A percentile compares a stretch with the other conserved stretches of the same genome.
phyloP scores from a whole-genome alignment of 306 rosid genomes.

The Rosa lucieae region DNA sequence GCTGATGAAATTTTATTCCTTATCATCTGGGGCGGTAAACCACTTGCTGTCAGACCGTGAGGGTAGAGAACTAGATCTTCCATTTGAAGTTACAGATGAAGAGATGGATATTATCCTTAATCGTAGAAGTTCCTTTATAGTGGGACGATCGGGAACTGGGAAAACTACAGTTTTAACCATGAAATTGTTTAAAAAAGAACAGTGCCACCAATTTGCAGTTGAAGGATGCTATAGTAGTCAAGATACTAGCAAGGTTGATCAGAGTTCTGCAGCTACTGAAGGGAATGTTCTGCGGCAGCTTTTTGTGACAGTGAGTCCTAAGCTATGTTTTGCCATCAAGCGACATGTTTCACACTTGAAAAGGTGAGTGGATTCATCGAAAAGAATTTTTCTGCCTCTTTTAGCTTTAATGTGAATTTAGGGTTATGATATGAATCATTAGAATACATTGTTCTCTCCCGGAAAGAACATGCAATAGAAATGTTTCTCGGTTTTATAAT shows the following conservation, averaged over 20 bases:
- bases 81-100: slow-evolving; percentile 73
- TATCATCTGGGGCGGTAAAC: slow-evolving; percentile 49
- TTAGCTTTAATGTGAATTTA: not conserved
- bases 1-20: slow-evolving; percentile 71
- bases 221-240: slow-evolving; percentile 30
- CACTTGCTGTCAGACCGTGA: slow-evolving; percentile 61
- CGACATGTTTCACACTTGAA: slow-evolving; percentile 60
- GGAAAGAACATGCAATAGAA: not conserved
- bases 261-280: slow-evolving; percentile 23
- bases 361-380: slow-evolving; percentile 40
- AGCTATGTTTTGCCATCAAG: slow-evolving; percentile 66
- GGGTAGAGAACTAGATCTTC: slow-evolving; percentile 59
- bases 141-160: slow-evolving; percentile 87
- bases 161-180: slow-evolving; percentile 80
- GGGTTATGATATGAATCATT: not conserved
- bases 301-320: slow-evolving; percentile 81
- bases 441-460: not conserved
- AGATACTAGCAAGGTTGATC: slow-evolving; percentile 3
- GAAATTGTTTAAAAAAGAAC: slow-evolving; percentile 68
- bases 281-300: slow-evolving; percentile 49
- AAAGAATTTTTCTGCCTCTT: not conserved
- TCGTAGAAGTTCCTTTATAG: slow-evolving; percentile 54
- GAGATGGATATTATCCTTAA: slow-evolving; percentile 60
- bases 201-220: slow-evolving; percentile 35
- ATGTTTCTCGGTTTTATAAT: not conserved